These are phyloP conservation scores for Odontarrhena argentea DNA, from an alignment of 345 rosid species.

Conservation along the genomic window DNA sequence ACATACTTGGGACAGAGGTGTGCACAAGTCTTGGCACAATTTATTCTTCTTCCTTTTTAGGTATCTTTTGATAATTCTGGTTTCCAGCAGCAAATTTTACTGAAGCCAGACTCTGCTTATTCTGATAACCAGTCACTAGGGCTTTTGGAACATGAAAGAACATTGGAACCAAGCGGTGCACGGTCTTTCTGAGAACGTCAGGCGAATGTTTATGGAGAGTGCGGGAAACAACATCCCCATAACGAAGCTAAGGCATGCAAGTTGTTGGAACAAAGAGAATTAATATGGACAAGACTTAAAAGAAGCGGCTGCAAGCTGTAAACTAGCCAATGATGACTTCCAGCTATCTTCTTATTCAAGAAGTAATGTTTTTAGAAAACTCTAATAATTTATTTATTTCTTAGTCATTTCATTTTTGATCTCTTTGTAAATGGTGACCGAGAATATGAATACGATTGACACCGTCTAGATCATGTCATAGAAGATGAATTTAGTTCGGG, in stretches of 20 bases:
- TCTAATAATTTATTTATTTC: constrained; percentile 32
- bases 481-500: constrained; percentile 28
- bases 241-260: constrained; percentile 46
- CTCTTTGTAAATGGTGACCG: constrained; percentile 34
- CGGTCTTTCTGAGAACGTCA: constrained; percentile 56
- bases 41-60: too few relatives aligned
- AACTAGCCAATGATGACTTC: neutral
- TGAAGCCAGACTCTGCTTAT: too few relatives aligned
- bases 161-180: constrained; percentile 70
- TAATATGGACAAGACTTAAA: constrained; percentile 50
- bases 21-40: too few relatives aligned
- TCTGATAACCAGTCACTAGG: too few relatives aligned
- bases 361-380: constrained; percentile 30
- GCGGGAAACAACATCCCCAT: constrained; percentile 39
- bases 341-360: constrained; percentile 22
- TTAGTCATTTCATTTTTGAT: constrained; percentile 18
- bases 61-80: too few relatives aligned
- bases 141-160: constrained; percentile 43
- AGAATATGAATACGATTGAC: constrained; percentile 36
- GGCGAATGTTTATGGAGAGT: constrained; percentile 52
- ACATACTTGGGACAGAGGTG: constrained; percentile 9
- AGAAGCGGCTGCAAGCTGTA: constrained; percentile 44
- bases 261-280: constrained; percentile 46
- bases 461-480: constrained; percentile 23
- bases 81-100: too few relatives aligned